Base-by-base conservation (phyloP, 148 eudicot species). In the Silene latifolia region DNA sequence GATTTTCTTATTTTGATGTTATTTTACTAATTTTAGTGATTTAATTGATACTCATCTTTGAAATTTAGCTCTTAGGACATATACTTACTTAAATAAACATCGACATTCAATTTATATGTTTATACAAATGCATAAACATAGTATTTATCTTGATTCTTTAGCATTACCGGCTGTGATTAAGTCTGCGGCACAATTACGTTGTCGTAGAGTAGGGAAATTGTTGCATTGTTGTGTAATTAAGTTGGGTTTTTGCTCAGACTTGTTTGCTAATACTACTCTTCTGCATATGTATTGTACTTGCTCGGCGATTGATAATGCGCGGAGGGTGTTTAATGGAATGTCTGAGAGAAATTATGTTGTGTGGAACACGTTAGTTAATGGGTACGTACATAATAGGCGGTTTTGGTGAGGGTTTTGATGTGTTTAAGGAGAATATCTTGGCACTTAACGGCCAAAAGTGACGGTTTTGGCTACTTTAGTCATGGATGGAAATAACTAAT, bases 291-390 rank as follows among this genome's bases (percentile, higher is more conserved):
- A 85, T 74, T 81, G 85, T 48, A 24, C 29, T 78, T 82, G 77
- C 72, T 42, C 18, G 75, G 77, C 77, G 18, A 32, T 72, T 76
- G 80, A 71, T n/a, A 83, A 79, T 78, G 87, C 87, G 11, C 57
- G 64, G 51, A 73, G 39, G 4, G 54, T 88, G 90, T 88, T 88
- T 65, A 88, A 78, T 17, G 83, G 83, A 83, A 82, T 82, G 80
- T 59, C 82, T 67, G 65, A 39, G 8, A 74, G 75, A 72, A 81
- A 83, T 48, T 60, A 83, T 44, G 87, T 88, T 53, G 70, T 79
- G 65, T 88, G 90, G 87, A 85, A 88, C 56, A 56, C 83, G 10
- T 76, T 88, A n/a, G 81, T 85, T 51, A 82, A 79, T 82, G 85
- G 87, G 35, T 77, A 83, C 76, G 83, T 82, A 51, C 68, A 54